Evolutionary conservation across 2,329 filamentous ascomycete genomes (phyloP), one percentile per base, ranked within the genome.

Genomic region (Fusarium sp.): DNA sequence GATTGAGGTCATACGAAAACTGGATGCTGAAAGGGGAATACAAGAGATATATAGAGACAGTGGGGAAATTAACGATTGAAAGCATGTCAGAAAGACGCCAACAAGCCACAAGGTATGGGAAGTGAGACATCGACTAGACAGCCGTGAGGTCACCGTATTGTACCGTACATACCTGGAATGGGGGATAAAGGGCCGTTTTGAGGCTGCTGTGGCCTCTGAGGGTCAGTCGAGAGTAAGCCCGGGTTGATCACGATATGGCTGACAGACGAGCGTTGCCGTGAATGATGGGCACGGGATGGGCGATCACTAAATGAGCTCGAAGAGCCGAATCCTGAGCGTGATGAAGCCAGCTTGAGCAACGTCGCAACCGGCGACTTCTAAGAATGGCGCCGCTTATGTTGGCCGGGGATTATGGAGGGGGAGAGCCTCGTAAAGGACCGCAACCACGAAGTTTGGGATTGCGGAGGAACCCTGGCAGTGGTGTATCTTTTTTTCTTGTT

Each of bases 271-370:
- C 82, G 82, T 73, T 84, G 80, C 73, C 84, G 80, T 73, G 85
- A 84, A 71, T 87, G 84, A 71, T 86, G 83, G 49, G 81, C 82
- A 62, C 80, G 80, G 57, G 77, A 74, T 65, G 83, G 81, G 71
- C 81, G 79, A 77, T 84, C 83, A 80, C 81, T 83, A 73, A 82
- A 83, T 73, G 85, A 85, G 78, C 79, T 81, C 79, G 86, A 87
- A 64, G 86, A 85, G 77, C 85, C 85, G 72, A 82, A 80, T 72
- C 80, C 77, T 70, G 80, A 77, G 68, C 79, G 82, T 80, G 80
- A 77, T 72, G 83, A 81, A 80, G 84, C 85, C 86, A 88, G 83
- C 72, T 80, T 84, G 79, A 58, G 55, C 20, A 62, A 71, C 58
- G 73, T 73, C 65, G 72, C 70, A 62, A 56, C 41, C 45, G 60